Conservation (phyloP, 352 stramenopile genomes). For the Globisporangium orthogonon region DNA sequence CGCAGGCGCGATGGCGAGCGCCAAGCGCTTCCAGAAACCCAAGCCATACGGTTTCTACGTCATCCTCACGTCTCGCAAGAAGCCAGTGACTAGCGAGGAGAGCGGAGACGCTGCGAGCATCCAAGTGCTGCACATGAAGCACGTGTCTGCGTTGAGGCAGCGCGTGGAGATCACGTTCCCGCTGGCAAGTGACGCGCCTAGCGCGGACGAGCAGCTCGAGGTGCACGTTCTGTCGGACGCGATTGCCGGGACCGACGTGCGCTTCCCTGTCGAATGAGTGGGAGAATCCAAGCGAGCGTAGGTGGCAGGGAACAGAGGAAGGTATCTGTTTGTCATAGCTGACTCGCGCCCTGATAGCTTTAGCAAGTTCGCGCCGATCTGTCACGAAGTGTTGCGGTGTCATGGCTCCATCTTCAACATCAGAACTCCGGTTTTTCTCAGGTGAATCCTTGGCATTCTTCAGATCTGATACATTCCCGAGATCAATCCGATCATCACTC, state of each 20-base stretch:
- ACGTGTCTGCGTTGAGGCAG: conserved; percentile 40
- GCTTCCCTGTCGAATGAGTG: conserved; percentile 2
- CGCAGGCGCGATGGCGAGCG: conserved; percentile 22
- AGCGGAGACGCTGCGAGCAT: neutral
- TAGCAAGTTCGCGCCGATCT: no score
- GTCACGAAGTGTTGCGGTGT: no score
- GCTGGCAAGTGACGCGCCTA: conserved; percentile 6
- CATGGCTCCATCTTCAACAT: no score
- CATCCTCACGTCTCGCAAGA: conserved; percentile 26
- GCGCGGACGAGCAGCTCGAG: conserved; percentile 9
- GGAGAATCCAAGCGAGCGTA: neutral
- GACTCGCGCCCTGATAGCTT: no score
- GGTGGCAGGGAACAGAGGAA: no score
- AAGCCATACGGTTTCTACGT: conserved; percentile 74
- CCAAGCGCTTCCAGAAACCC: conserved; percentile 46
- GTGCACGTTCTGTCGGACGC: conserved; percentile 52
- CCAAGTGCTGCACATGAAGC: conserved; percentile 55
- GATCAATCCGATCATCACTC: neutral
- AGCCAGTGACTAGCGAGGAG: neutral
- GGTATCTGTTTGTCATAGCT: no score
- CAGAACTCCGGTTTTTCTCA: no score
- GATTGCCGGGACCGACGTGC: conserved; percentile 37
- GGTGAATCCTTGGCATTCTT: no score
- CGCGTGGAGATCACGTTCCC: conserved; percentile 27
- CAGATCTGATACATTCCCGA: no score